Evolutionary conservation across 441 rosid species (phyloP).

Genomic region (Cnidoscolus chayamansa): DNA sequence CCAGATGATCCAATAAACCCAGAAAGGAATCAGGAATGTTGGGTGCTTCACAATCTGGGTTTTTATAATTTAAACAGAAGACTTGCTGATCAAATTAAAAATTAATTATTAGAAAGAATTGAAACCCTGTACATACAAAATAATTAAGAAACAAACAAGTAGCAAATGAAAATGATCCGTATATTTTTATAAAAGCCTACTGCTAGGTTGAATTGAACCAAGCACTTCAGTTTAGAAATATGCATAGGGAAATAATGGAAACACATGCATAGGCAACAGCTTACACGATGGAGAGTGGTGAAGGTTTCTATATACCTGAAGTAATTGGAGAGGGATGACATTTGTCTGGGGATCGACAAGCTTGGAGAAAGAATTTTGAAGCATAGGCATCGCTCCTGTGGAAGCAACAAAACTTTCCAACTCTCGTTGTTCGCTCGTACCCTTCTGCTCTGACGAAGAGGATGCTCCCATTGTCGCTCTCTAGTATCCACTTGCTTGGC

Average conservation of each 20-base stretch:
- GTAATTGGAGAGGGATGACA: neutral
- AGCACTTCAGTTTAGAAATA: neutral
- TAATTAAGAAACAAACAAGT: neutral
- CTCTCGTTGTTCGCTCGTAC: constrained; percentile 47
- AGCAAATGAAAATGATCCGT: neutral
- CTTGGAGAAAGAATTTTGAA: constrained; percentile 55
- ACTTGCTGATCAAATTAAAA: constrained; percentile 46
- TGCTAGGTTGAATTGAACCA: neutral
- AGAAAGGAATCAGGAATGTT: constrained; percentile 41
- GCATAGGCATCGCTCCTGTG: constrained; percentile 66
- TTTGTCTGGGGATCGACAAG: constrained; percentile 29
- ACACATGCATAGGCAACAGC: neutral
- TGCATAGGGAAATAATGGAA: neutral
- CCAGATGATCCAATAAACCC: constrained; percentile 48
- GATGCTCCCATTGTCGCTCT: constrained; percentile 61
- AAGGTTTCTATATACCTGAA: neutral
- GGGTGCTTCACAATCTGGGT: constrained; percentile 39
- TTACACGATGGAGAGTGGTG: neutral
- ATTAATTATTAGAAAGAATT: neutral
- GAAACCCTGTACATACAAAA: no score
- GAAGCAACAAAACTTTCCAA: constrained; percentile 74
- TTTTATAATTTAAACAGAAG: constrained; percentile 44
- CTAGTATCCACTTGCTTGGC: neutral
- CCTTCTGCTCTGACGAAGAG: constrained; percentile 52
- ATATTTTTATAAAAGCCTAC: neutral